Evolutionary conservation across 2,329 filamentous ascomycete species (phyloP), one percentile per base, ranked within the genome.

Genomic region (Ceratocystis ficicola): DNA sequence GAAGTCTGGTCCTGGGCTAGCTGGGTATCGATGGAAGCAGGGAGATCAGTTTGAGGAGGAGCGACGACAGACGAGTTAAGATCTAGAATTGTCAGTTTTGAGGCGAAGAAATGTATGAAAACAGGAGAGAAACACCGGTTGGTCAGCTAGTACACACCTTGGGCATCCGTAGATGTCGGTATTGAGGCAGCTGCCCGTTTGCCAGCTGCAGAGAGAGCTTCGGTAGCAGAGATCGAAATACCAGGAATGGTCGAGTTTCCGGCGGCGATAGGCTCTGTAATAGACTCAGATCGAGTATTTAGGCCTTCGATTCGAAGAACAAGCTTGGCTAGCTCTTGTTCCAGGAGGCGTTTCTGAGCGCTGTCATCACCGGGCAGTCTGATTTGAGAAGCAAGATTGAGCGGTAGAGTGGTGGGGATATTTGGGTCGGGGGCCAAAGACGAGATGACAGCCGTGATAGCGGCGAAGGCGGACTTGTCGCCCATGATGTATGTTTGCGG

Each of bases 11-110:
- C 36, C 76, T 92, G 85, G 66, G 89, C 82, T 64, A 97, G 82
- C 75, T 95, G 90, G 68, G 89, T 86, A 72, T 90, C 91, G 69
- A 96, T 89, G 72, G 87, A 87, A 68, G 87, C 86, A 69, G 96
- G 88, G 76, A 94, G 89, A 71, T 91, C 85, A 71, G 89, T 88
- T 75, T 96, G 92, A 71, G 83, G 89, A 75, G 90, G 87, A 71
- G 96, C 91, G 73, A 95, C 85, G 75, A 95, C 87, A 70, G 96
- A 81, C 69, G 89, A 88, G 75, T 87, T 86, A 70, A 96, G 81
- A 70, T 89, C 88, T 75, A 87, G 86, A 71, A 95, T 86, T 74
- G 93, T 89, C 77, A 93, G 87, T 73, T 91, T 88, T 71, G 86
- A 89, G 72, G 89, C 83, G 72, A 83, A 78, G 76, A 79, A 72